Evolutionary conservation across 352 stramenopile genomes (phyloP).

Genomic region (Phytophthora fragariaefolia): DNA sequence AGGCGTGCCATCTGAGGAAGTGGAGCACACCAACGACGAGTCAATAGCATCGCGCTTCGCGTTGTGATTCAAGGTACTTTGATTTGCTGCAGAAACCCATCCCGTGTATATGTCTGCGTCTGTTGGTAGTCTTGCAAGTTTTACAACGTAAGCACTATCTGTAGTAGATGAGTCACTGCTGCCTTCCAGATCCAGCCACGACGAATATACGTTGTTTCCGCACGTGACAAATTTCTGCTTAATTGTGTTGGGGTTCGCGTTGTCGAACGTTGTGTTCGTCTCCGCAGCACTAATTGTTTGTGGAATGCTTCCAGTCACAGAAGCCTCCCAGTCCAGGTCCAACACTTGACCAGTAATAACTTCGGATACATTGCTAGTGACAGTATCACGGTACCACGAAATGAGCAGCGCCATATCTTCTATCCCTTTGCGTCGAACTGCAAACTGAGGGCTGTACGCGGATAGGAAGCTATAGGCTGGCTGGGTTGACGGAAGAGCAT

Average conservation of each 20-base stretch:
- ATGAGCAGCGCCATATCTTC: slow-evolving; percentile 59
- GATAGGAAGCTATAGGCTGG: slow-evolving; percentile 50
- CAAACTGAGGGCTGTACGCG: slow-evolving; percentile 47
- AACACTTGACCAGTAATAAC: slow-evolving; percentile 54
- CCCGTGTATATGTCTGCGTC: slow-evolving; percentile 31
- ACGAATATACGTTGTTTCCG: slow-evolving; percentile 48
- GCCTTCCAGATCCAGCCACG: slow-evolving; percentile 49
- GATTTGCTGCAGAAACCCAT: slow-evolving; percentile 29
- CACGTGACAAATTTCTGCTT: slow-evolving; percentile 42
- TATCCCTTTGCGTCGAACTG: slow-evolving; percentile 52
- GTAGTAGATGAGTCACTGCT: background rate
- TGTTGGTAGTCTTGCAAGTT: slow-evolving; percentile 29
- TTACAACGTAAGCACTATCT: slow-evolving; percentile 22
- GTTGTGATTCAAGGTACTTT: slow-evolving; percentile 64
- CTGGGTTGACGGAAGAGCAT: slow-evolving; percentile 35
- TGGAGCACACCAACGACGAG: slow-evolving; percentile 50
- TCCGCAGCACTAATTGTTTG: slow-evolving; percentile 28
- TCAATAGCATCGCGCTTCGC: slow-evolving; percentile 46
- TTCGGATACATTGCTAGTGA: slow-evolving; percentile 47
- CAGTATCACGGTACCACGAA: slow-evolving; percentile 65
- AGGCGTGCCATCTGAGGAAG: slow-evolving; percentile 5
- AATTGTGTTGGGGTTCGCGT: slow-evolving; percentile 32
- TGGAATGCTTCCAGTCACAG: slow-evolving; percentile 39
- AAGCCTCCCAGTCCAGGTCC: slow-evolving; percentile 53
- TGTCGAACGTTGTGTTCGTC: slow-evolving; percentile 14